A percentile compares a stretch with the other conserved stretches of the same genome.
These are phyloP conservation scores for Aureobasidium sp. DNA, from an alignment of 2,329 filamentous ascomycete genomes.

Conservation along the genomic window DNA sequence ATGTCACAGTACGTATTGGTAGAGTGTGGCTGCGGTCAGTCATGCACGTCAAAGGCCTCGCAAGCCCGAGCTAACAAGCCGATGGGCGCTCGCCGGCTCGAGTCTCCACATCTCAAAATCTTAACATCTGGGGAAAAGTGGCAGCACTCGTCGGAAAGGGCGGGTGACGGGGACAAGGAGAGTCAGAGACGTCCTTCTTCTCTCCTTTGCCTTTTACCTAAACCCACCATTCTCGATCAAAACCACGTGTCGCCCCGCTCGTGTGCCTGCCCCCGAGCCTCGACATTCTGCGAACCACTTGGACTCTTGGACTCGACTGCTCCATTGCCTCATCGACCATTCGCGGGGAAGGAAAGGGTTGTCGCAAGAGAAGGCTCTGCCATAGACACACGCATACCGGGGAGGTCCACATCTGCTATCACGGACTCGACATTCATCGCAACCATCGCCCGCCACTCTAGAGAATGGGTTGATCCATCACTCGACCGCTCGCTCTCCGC, in stretches of 20 bases:
- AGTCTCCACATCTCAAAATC: constrained; percentile 10
- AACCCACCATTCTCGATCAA: not conserved
- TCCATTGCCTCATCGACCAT: not conserved
- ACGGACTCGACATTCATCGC: not conserved
- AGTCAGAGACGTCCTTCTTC: constrained; percentile 1
- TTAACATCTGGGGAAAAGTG: constrained; percentile 6
- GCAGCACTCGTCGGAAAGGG: not conserved
- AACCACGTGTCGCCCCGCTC: constrained; percentile 7
- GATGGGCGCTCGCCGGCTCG: not conserved
- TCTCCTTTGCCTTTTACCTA: constrained; percentile 2
- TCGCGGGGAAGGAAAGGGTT: not conserved
- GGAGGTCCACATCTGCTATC: not conserved
- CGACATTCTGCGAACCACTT: too few species aligned
- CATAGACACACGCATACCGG: not conserved
- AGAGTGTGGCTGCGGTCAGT: not conserved
- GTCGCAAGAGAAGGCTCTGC: not conserved
- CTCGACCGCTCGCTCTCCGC: not conserved
- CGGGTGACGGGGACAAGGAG: constrained; percentile 1
- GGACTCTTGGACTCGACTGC: not conserved
- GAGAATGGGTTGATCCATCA: constrained; percentile 9
- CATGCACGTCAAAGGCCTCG: constrained; percentile 9
- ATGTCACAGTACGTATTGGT: not conserved
- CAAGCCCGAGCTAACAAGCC: not conserved
- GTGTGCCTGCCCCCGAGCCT: not conserved
- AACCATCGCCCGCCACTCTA: not conserved